Evolutionary conservation across 257 asterid species (phyloP).

Genomic region (Solanum chmielewskii): DNA sequence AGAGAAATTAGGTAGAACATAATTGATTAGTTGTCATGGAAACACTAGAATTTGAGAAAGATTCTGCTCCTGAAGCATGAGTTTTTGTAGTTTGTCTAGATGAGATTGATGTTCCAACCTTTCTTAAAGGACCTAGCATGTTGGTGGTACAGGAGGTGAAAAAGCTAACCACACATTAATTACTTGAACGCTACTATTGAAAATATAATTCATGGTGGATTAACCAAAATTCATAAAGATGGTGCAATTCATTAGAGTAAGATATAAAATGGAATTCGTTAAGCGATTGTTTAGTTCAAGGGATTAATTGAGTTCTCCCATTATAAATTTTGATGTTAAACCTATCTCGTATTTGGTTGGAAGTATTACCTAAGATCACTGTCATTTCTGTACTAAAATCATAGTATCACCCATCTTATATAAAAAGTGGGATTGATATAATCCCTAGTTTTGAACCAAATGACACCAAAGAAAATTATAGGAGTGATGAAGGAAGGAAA

Average conservation of each 20-base stretch:
- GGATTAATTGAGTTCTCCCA: background rate
- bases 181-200: background rate
- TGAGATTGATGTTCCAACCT: background rate
- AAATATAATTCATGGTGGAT: background rate
- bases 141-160: background rate
- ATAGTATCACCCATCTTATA: too few relatives aligned
- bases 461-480: too few relatives aligned
- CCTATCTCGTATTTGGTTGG: background rate
- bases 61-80: background rate
- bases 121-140: background rate
- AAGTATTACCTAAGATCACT: too few relatives aligned
- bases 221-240: background rate
- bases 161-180: background rate
- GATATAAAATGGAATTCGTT: background rate
- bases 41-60: too few relatives aligned
- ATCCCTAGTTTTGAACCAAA: too few relatives aligned
- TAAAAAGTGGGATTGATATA: too few relatives aligned
- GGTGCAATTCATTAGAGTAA: background rate
- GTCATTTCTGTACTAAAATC: too few relatives aligned
- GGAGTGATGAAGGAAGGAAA: too few relatives aligned
- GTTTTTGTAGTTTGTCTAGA: background rate
- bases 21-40: too few relatives aligned
- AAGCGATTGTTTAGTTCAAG: background rate
- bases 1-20: too few relatives aligned
- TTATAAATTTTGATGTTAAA: background rate